Evolutionary conservation across 805 yeast genomes (phyloP), one percentile per base, ranked within the genome.

Genomic region (Candida nonsorbophila): DNA sequence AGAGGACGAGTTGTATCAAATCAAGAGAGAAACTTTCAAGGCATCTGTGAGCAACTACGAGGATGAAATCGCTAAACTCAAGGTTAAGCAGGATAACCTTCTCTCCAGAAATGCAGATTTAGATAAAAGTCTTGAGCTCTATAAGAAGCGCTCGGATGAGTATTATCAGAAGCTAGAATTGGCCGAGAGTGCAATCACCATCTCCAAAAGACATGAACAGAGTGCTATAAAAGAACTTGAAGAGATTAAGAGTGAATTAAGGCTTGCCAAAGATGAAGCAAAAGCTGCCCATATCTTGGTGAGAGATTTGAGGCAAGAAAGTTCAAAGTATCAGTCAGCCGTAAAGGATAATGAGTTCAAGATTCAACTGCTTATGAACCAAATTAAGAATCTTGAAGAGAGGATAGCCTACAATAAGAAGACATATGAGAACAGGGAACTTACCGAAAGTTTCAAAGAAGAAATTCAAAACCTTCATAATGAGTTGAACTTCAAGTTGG

Each of bases 91-190:
- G 14, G 77, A 78, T 25, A 69, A 79, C 2, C 53, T 80, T 10
- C 65, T 62, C 22, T 49, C 64, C n/a, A 79, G 75, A 43, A 78
- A 75, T 40, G 44, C 49, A 2, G 79, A 84, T 17, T 56, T 85
- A 17, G 49, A 63, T 1, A 66, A 70, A 21, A 68, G 73, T 17
- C 58, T 80, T 13, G 74, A 72, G 21, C 59, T 81, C 18, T 86
- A 83, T 54, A 80, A 77, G 46, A 55, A 64, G 11, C 71, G 94
- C 37, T 77, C 94, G 19, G 88, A 84, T 20, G 82, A 79, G 37
- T 82, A 84, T 49, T 75, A 70, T 42, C 65, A 67, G 33, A 83
- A 84, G 44, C 62, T 87, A 15, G 94, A 86, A 44, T 70, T 74
- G 28, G 88, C 92, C 2, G 95, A 88, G 47, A 67, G 78, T 27